phyloP scores from a whole-genome alignment of 768 basidiomycete species.

The Sporobolomyces roseus region DNA sequence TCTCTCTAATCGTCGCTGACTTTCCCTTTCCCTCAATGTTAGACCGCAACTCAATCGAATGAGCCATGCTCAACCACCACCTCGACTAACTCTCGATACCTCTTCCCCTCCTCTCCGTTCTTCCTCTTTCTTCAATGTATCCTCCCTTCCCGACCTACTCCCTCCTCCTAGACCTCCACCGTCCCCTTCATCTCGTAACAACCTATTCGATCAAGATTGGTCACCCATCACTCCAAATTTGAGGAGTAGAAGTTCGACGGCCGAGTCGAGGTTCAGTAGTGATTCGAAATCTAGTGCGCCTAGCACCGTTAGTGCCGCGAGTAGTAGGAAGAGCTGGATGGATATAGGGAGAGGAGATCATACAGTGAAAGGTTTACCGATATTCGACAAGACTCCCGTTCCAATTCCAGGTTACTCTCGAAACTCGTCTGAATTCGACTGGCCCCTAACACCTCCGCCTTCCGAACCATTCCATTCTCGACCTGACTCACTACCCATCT shows the following conservation, averaged over 20 bases:
- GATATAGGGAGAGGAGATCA: neutral
- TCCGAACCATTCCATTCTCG: neutral
- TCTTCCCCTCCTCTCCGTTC: conserved; percentile 9
- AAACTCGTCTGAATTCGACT: neutral
- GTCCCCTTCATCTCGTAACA: conserved; percentile 10
- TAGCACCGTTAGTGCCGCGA: neutral
- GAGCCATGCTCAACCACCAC: conserved; percentile 1
- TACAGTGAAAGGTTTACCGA: conserved; percentile 5
- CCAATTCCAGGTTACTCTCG: neutral
- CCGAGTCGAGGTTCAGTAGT: conserved; percentile 1
- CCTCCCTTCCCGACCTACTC: neutral
- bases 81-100: conserved; percentile 19
- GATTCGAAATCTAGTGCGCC: neutral
- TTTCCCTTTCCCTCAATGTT: too few relatives aligned
- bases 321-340: conserved; percentile 8
- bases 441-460: conserved; percentile 16
- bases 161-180: neutral
- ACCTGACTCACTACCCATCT: neutral
- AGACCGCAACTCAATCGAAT: too few relatives aligned
- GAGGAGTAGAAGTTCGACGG: conserved; percentile 20
- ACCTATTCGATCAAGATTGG: conserved; percentile 32
- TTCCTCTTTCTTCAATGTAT: neutral
- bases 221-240: neutral
- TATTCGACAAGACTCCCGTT: neutral
- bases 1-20: too few relatives aligned